A percentile compares a stretch with the other conserved stretches of the same genome.
Evolutionary conservation across 192 early-diverging fungal species (phyloP).

Genomic region (Allomyces arbusculus): DNA sequence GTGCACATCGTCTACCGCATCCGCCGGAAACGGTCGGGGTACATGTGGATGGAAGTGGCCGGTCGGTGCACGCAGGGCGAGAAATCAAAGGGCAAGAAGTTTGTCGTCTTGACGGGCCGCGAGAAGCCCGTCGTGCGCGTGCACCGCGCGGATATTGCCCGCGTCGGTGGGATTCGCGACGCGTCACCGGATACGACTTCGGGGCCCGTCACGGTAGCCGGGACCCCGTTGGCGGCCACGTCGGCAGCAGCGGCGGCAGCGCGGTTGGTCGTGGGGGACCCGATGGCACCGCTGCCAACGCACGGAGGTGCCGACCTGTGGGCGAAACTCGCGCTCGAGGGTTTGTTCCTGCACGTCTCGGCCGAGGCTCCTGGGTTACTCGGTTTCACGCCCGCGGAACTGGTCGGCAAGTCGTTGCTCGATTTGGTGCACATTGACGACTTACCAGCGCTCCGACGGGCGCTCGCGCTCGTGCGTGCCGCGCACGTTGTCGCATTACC

Average conservation of each 20-base stretch:
- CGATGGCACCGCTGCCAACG: too few species aligned
- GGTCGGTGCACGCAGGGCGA: conserved; percentile 40
- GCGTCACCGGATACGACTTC: conserved; percentile 4
- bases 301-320: conserved; percentile 25
- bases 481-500: conserved; percentile 13
- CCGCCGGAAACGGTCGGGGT: conserved; percentile 27
- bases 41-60: conserved; percentile 40
- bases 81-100: conserved; percentile 34
- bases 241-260: too few species aligned
- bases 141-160: conserved; percentile 9
- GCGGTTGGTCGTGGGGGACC: too few species aligned
- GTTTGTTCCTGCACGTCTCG: conserved; percentile 28
- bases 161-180: conserved; percentile 3
- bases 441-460: conserved; percentile 17
- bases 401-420: conserved; percentile 20
- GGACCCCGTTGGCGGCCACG: too few species aligned
- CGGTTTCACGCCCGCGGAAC: conserved; percentile 8
- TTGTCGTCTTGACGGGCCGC: conserved; percentile 41
- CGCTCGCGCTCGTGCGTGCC: conserved; percentile 13
- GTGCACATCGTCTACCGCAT: conserved; percentile 46
- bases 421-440: conserved; percentile 19
- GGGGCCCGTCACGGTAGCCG: conserved; percentile 4
- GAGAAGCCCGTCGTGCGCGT: conserved; percentile 22
- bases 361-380: conserved; percentile 12
- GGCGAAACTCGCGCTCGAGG: conserved; percentile 36